Percentiles rank a stretch among this genome's conserved stretches.
Conservation (phyloP, 2,329 filamentous ascomycete genomes). For the Clonostachys rosea region DNA sequence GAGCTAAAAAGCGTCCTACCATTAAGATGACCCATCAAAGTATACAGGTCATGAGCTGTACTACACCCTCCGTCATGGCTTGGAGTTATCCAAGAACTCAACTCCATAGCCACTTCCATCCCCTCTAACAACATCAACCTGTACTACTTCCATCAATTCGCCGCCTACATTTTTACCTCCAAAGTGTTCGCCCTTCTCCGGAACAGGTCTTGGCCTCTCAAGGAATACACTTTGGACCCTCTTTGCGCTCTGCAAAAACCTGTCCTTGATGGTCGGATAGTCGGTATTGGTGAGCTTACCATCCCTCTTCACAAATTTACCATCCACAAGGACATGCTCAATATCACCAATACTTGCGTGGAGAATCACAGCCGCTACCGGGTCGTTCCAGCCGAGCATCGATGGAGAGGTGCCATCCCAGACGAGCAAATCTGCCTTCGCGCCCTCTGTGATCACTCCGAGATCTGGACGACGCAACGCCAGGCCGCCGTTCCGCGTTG, state of each 20-base stretch:
- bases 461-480: conserved; percentile 46
- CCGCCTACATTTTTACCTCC: not conserved
- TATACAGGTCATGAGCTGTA: too few species aligned
- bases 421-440: conserved; percentile 50
- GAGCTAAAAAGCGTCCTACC: too few species aligned
- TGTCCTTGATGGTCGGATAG: conserved; percentile 6
- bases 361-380: conserved; percentile 50
- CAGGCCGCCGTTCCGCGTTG: conserved; percentile 45
- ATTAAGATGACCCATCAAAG: too few species aligned
- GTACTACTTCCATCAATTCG: not conserved
- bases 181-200: not conserved
- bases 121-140: not conserved
- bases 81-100: too few species aligned
- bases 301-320: conserved; percentile 40
- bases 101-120: conserved; percentile 3
- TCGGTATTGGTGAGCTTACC: conserved; percentile 22
- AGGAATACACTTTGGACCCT: conserved; percentile 1
- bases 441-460: conserved; percentile 40
- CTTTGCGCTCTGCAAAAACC: conserved; percentile 4
- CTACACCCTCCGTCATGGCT: too few species aligned
- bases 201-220: not conserved
- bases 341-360: conserved; percentile 50
- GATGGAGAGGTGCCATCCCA: conserved; percentile 43
- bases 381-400: conserved; percentile 50
- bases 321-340: conserved; percentile 42